Evolutionary conservation across 2,329 filamentous ascomycete genomes (phyloP).

Genomic region (Ophiostoma pallidulum): DNA sequence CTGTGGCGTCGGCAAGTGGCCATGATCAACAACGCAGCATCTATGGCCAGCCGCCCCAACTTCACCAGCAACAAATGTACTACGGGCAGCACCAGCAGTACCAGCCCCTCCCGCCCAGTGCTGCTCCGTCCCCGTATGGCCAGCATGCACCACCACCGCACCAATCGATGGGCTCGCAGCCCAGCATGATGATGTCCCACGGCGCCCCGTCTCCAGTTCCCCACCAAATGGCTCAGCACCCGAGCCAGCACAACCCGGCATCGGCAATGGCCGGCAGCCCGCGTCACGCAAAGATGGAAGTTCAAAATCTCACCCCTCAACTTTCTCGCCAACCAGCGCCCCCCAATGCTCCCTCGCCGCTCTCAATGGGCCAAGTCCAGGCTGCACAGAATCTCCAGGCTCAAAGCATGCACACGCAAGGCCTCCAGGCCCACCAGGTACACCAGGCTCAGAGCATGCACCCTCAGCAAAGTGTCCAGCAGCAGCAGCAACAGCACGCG

Average conservation of each 20-base stretch:
- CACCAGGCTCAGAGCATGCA: conserved; percentile 13
- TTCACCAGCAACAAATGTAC: conserved; percentile 77
- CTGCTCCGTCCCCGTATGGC: conserved; percentile 49
- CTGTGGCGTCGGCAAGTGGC: conserved; percentile 77
- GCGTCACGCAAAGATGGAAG: conserved; percentile 52
- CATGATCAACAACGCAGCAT: conserved; percentile 85
- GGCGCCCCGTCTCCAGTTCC: conserved; percentile 33
- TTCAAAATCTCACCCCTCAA: conserved; percentile 47
- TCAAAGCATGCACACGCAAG: conserved; percentile 27
- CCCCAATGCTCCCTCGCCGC: conserved; percentile 13
- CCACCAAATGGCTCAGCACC: conserved; percentile 50
- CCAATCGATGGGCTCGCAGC: conserved; percentile 54
- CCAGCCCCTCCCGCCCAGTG: conserved; percentile 57
- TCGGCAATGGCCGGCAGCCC: conserved; percentile 51
- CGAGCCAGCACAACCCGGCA: conserved; percentile 47
- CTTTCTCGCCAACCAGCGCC: conserved; percentile 47
- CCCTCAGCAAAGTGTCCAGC: conserved; percentile 11
- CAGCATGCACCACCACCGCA: conserved; percentile 47
- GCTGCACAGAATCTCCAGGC: conserved; percentile 25
- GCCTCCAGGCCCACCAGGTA: conserved; percentile 8
- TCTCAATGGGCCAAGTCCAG: conserved; percentile 17
- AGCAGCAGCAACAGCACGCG: conserved; percentile 8
- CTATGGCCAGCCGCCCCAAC: conserved; percentile 72
- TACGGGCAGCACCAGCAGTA: conserved; percentile 53
- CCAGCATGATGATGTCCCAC: conserved; percentile 59